These are phyloP conservation scores for Tremella yokohamensis DNA, from an alignment of 768 basidiomycete genomes.

Conservation along the genomic window DNA sequence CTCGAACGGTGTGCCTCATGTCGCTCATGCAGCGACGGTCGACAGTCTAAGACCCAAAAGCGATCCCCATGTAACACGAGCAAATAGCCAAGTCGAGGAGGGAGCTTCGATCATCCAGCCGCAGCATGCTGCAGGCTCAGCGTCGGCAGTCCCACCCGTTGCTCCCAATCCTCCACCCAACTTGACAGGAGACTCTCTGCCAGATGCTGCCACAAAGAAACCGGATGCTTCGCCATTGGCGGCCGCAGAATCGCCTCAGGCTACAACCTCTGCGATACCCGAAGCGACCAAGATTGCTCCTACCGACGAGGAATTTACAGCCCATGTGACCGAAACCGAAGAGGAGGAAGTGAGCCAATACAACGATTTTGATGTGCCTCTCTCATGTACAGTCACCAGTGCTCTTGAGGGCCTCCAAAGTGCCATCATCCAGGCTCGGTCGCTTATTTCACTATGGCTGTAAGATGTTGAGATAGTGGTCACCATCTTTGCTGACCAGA, in stretches of 20 bases:
- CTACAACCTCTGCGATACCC: neutral
- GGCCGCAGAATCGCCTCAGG: neutral
- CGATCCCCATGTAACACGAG: too few species aligned
- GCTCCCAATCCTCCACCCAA: too few species aligned
- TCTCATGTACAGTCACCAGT: constrained; percentile 38
- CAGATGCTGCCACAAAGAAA: too few species aligned
- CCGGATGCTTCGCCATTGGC: too few species aligned
- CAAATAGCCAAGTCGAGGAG: too few species aligned
- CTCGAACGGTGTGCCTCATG: too few species aligned
- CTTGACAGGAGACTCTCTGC: too few species aligned
- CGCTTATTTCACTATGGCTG: constrained; percentile 93
- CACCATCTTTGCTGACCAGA: neutral
- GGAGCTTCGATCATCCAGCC: too few species aligned
- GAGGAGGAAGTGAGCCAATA: constrained; percentile 23
- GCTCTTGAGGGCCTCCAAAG: constrained; percentile 63
- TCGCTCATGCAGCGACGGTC: too few species aligned
- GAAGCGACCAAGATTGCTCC: neutral
- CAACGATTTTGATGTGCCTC: neutral
- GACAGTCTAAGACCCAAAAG: too few species aligned
- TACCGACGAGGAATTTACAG: neutral
- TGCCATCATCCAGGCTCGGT: constrained; percentile 84
- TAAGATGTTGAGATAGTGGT: constrained; percentile 43
- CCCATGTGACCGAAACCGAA: constrained; percentile 1
- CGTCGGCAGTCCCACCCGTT: too few species aligned
- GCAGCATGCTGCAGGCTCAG: too few species aligned